Evolutionary conservation across 2,329 filamentous ascomycete species (phyloP), one percentile per base, ranked within the genome.

Genomic region (Calonectria hongkongensis): DNA sequence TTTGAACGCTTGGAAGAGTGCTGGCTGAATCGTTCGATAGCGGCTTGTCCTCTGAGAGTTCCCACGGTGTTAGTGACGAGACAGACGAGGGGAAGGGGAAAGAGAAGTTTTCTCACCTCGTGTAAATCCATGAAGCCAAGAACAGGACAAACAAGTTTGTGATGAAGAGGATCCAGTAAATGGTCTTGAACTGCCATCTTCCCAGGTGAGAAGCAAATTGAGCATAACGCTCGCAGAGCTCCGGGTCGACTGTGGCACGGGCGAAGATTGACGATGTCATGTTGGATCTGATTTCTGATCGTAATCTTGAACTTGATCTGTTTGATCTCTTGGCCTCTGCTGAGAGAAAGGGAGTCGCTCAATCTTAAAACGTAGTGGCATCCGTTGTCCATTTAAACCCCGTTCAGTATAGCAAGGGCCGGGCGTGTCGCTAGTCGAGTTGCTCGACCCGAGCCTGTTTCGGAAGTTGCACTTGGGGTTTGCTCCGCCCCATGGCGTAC

Each of bases 161-260:
- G 28, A 84, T 74, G 75, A 89, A 89, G 63, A 89, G 72, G 13
- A 79, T 74, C 87, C 87, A 89, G 80, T 88, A 89, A 28, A 88
- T 80, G 15, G 84, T 76, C 73, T 86, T 85, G 72, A 88, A 87
- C 74, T 88, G 82, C 77, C 81, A 79, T 65, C 84, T 77, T 13
- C 81, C 82, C 72, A 89, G 79, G 71, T 85, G 79, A 7, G 84
- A 80, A 33, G 87, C 86, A 75, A 89, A 89, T 51, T 81, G 78
- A 43, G 87, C 87, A 76, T 87, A 87, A 48, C 82, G 76, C 28
- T 76, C 66, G 72, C 85, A 87, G 18, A 85, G 80, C 43, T 79
- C 80, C 6, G 69, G 77, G 66, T 73, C 56, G 6, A 72, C 68
- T 0, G 18, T 73, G 68, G 45, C 78, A 47, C 78, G 71, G 36